A percentile compares a stretch with the other conserved stretches of the same genome.
phyloP scores from a whole-genome alignment of 139 green algal species.

The Tetratostichococcus sp. region DNA sequence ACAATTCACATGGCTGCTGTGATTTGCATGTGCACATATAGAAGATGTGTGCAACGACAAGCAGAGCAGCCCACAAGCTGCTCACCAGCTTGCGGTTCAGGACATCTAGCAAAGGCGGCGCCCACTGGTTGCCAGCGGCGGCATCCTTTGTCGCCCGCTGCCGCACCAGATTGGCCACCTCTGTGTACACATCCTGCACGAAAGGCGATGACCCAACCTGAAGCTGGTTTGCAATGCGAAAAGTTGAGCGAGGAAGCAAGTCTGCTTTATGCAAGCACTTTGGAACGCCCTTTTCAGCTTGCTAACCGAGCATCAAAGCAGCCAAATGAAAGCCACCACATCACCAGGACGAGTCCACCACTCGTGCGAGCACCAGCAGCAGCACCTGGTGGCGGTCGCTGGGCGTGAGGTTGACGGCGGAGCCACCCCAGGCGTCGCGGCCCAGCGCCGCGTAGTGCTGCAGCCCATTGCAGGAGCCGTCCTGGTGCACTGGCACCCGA shows the following conservation, averaged over 20 bases:
- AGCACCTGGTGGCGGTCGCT: slow-evolving; percentile 50
- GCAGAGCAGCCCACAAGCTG: background rate
- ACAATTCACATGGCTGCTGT: too few species aligned
- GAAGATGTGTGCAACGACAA: too few species aligned
- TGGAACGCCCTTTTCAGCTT: too few species aligned
- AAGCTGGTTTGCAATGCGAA: too few species aligned
- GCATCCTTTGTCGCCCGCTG: slow-evolving; percentile 38
- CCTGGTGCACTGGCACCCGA: slow-evolving; percentile 81
- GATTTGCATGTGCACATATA: too few species aligned
- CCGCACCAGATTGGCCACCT: slow-evolving; percentile 48
- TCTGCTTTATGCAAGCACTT: too few species aligned
- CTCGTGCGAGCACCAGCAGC: too few species aligned
- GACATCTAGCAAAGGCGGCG: slow-evolving; percentile 24
- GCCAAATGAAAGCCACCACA: too few species aligned
- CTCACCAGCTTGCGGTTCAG: slow-evolving; percentile 93
- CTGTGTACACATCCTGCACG: slow-evolving; percentile 80
- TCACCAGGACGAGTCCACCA: too few species aligned
- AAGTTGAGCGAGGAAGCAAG: too few species aligned
- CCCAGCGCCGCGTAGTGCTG: slow-evolving; percentile 97
- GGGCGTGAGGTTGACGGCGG: slow-evolving; percentile 81
- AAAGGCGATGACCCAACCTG: too few species aligned
- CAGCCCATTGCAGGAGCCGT: slow-evolving; percentile 96
- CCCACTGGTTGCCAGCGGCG: slow-evolving; percentile 19
- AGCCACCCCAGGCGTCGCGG: slow-evolving; percentile 66
- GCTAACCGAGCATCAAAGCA: too few species aligned